Conservation (phyloP, 2,329 filamentous ascomycete genomes). For the Stachybotrys chartarum region DNA sequence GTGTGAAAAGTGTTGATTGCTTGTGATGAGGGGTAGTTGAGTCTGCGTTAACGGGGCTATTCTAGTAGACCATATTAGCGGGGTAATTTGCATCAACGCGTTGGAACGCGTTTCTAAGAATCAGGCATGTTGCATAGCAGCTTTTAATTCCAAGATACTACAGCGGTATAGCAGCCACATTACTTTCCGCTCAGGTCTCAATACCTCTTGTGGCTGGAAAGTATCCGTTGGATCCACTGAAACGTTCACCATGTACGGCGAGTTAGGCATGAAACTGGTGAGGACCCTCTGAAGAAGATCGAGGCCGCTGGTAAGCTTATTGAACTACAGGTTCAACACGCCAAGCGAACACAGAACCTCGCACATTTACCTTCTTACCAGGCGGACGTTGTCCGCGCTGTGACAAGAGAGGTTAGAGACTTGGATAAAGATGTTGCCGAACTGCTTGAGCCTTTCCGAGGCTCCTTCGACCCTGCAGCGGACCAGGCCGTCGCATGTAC, state of each 20-base stretch:
- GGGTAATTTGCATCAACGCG: conserved; percentile 9
- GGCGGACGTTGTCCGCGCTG: conserved; percentile 79
- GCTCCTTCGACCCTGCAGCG: conserved; percentile 75
- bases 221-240: too few relatives aligned
- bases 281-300: not conserved
- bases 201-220: too few relatives aligned
- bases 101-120: not conserved
- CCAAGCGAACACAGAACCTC: conserved; percentile 87
- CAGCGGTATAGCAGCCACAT: too few relatives aligned
- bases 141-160: not conserved
- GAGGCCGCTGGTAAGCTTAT: conserved; percentile 4
- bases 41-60: conserved; percentile 9
- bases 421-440: conserved; percentile 78
- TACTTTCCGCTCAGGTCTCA: too few relatives aligned
- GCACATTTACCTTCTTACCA: conserved; percentile 85
- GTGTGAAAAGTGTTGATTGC: too few relatives aligned
- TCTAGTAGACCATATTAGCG: conserved; percentile 16
- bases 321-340: conserved; percentile 71
- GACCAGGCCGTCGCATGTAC: conserved; percentile 82
- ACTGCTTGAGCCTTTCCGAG: conserved; percentile 75
- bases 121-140: too few relatives aligned
- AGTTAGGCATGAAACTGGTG: conserved; percentile 80
- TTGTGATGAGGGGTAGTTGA: conserved; percentile 12
- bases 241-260: conserved; percentile 65
- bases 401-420: conserved; percentile 87